phyloP scores from a whole-genome alignment of 768 basidiomycete genomes.

The Podaxis mareebaensis region DNA sequence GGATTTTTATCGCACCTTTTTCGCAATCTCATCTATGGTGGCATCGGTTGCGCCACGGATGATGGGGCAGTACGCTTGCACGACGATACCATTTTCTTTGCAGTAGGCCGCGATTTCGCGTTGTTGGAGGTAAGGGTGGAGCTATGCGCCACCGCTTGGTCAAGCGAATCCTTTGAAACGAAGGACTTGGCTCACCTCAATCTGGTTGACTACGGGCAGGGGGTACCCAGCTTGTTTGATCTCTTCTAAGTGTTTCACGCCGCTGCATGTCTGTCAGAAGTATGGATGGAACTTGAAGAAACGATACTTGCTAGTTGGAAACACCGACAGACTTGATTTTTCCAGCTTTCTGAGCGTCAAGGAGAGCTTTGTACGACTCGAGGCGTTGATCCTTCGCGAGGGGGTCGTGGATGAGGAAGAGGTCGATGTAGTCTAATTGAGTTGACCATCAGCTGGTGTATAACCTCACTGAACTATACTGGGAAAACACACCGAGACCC shows the following conservation, averaged over 20 bases:
- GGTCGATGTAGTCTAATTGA: constrained; percentile 46
- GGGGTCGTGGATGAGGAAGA: constrained; percentile 78
- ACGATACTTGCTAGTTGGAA: constrained; percentile 66
- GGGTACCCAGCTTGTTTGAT: constrained; percentile 59
- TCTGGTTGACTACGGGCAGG: constrained; percentile 71
- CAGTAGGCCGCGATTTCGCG: constrained; percentile 75
- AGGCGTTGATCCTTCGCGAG: constrained; percentile 58
- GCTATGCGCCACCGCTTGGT: constrained; percentile 32
- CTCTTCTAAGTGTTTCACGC: constrained; percentile 68
- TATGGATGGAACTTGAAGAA: background rate
- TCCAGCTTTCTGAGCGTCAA: constrained; percentile 58
- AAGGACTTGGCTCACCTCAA: constrained; percentile 49
- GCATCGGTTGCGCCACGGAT: constrained; percentile 41
- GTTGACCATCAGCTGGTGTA: background rate
- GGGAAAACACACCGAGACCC: constrained; percentile 14
- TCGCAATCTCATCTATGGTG: constrained; percentile 13
- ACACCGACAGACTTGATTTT: constrained; percentile 73
- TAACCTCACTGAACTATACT: background rate
- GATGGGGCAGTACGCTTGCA: constrained; percentile 73
- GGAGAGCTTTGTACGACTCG: constrained; percentile 65
- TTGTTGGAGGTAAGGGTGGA: constrained; percentile 80
- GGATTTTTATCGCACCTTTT: background rate
- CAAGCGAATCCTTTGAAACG: background rate
- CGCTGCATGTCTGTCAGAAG: constrained; percentile 35
- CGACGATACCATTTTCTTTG: constrained; percentile 50